Conservation (phyloP, 2,329 filamentous ascomycete species). For the Neospermospora avenae region DNA sequence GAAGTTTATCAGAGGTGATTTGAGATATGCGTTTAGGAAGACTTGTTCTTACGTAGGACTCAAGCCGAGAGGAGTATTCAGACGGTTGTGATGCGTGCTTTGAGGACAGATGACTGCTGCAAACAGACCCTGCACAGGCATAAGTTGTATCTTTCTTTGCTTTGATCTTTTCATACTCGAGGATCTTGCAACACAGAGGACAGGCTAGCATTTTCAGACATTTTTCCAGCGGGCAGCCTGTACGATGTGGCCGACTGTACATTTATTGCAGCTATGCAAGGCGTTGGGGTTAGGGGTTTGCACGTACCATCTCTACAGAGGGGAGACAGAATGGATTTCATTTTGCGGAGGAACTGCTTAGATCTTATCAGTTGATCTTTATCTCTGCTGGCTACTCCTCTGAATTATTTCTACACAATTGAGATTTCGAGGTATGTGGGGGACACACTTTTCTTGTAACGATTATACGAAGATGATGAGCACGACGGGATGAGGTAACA, state of each 20-base stretch:
- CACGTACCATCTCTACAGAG: neutral
- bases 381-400: neutral
- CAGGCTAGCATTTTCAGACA: neutral
- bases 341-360: neutral
- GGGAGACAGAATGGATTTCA: neutral
- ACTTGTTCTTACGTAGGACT: slow-evolving; percentile 26
- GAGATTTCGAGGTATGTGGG: neutral
- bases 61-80: slow-evolving; percentile 27
- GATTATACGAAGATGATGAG: neutral
- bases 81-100: slow-evolving; percentile 19
- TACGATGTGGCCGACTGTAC: neutral
- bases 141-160: neutral
- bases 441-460: neutral
- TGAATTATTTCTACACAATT: neutral
- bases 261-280: neutral
- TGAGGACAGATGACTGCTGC: neutral
- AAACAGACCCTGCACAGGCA: neutral
- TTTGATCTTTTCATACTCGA: neutral
- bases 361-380: neutral
- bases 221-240: neutral
- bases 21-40: slow-evolving; percentile 30
- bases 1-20: slow-evolving; percentile 29
- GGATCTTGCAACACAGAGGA: neutral
- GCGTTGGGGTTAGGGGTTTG: neutral
- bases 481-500: neutral